Base-by-base conservation (phyloP, 2,329 filamentous ascomycete species). In the Sclerotinia borealis region DNA sequence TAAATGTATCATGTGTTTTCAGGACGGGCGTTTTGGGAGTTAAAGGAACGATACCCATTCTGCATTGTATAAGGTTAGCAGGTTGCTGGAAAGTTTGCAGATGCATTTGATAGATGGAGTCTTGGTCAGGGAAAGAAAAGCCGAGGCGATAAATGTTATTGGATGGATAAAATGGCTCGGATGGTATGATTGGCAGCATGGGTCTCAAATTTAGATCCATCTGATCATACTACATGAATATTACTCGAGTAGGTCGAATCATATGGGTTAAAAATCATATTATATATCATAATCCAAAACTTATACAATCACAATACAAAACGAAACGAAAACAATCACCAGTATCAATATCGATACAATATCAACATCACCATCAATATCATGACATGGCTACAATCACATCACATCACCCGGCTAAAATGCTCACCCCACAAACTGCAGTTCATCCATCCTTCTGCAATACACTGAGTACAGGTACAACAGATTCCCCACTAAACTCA, bases 1-100 rank as follows among this genome's bases (percentile, higher is more conserved):
- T 62, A 48, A 62, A 25, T 25, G 41, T 27, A 25, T 29, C 17
- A 29, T 27, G 29, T 29, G 10, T n/a, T 70, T 45, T 45, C 25
- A n/a, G 19, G 39, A 45, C 13, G 7, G 67, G 68, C 62, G 66
- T 69, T 69, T 59, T 51, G 36, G 48, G 48, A 63, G 59, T 58
- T 34, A 36, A 43, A 63, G 60, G 61, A 61, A 68, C 41, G 67
- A 71, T 71, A 71, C 69, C 70, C 69, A 59, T 39, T 27, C 7
- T 36, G 41, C 54, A 48, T 51, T 54, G 48, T 51, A 62, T 55
- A 41, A 54, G 37, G 43, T 43, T 29, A 17, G 50, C 11, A 49
- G 51, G 39, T 39, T 62, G 22, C 34, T 31, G 19, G 29, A 61
- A 48, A 47, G 48, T 41, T 59, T 61, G 19, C 22, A 54, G 31